Evolutionary conservation across 2,329 filamentous ascomycete species (phyloP), one percentile per base, ranked within the genome.

Genomic region (Alternaria gansuensis): DNA sequence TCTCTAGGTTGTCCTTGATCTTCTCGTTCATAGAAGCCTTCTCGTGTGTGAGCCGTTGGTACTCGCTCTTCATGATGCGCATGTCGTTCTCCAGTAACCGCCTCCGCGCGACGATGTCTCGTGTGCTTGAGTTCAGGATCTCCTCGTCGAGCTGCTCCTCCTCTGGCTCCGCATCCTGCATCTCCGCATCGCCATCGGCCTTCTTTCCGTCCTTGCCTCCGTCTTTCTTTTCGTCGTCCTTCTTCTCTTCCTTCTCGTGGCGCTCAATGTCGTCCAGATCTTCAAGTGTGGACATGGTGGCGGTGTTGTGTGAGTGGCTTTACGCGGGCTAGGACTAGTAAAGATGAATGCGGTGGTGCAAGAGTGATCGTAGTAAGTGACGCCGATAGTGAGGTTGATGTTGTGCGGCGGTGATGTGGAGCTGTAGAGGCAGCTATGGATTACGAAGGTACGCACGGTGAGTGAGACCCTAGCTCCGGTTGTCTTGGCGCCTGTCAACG

Each of bases 1-100:
- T 99, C 70, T 99, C 96, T 74, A 92, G 82, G 75, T 99, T 99
- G 78, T 99, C 95, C 85, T 97, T 98, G 80, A 99, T 98, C 84
- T 97, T 98, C 80, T 98, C 94, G 58, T 89, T 88, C 95, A 99
- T 99, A 48, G 92, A 89, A 49, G 90, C 88, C 82, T 97, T 97
- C 82, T 99, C 95, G 74, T 99, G 95, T 72, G 90, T 90, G 81
- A 99, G 84, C 70, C 95, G 90, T 77, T 97, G 93, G 72, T 88
- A 93, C 80, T 99, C 95, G 84, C 93, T 97, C 85, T 91, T 94
- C 93, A 99, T 98, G 81, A 99, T 98, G 73, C 95, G 87, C 74
- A 95, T 91, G 80, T 99, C 95, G 80, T 99, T 99, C 81, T 99
- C 95, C 67, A 99, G 84, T 75, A 99, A 85, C 75, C 93, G 89